A percentile compares a stretch with the other conserved stretches of the same genome.
These are phyloP conservation scores for Cupressus sempervirens DNA, from an alignment of 75 land plant species.

Conservation along the genomic window DNA sequence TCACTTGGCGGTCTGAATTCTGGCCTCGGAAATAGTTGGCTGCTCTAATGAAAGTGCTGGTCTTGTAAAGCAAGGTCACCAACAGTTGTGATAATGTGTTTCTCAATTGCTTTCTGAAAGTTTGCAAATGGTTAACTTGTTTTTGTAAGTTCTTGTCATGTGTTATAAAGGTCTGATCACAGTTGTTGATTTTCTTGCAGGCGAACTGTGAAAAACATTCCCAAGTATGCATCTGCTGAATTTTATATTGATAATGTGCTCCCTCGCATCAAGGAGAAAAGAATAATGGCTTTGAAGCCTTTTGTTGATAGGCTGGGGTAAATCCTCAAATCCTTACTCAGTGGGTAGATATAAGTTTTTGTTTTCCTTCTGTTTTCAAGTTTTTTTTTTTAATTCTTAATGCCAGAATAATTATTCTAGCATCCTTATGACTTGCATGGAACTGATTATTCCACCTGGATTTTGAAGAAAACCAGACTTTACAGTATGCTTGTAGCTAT, in stretches of 20 bases:
- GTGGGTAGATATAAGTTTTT: not conserved
- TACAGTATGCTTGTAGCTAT: not conserved
- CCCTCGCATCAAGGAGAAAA: conserved; percentile 94
- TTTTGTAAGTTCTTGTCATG: not conserved
- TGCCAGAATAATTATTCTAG: not conserved
- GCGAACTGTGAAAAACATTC: conserved; percentile 89
- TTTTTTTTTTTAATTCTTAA: not conserved
- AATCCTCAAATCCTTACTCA: conserved; percentile 2
- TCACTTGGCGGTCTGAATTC: not conserved
- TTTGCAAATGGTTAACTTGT: not conserved
- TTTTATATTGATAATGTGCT: conserved; percentile 94
- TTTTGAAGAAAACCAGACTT: not conserved
- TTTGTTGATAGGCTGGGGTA: conserved; percentile 98
- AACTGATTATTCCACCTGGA: not conserved
- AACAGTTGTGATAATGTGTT: not conserved
- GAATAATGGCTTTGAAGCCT: conserved; percentile 93
- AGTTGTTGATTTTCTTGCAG: conserved; percentile 28
- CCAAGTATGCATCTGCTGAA: conserved; percentile 90
- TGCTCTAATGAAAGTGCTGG: not conserved
- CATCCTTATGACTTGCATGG: not conserved
- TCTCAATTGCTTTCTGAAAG: not conserved
- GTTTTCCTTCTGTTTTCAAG: not conserved
- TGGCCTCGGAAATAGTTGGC: not conserved
- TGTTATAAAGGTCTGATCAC: not conserved
- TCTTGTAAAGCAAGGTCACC: not conserved